phyloP scores from a whole-genome alignment of 2,329 filamentous ascomycete genomes.

The Didymella sp. region DNA sequence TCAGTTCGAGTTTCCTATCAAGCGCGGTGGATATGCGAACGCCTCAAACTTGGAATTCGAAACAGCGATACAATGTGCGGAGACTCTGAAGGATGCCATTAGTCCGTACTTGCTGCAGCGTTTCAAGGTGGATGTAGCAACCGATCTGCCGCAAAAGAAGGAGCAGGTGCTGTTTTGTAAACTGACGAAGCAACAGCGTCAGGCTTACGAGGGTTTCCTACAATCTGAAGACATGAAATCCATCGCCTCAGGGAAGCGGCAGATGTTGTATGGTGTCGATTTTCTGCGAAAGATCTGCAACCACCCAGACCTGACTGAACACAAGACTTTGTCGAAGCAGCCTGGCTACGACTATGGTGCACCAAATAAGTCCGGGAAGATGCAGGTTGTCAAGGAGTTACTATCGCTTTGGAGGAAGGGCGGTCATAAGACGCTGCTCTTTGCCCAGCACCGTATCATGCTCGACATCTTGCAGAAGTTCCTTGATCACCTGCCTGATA shows the following conservation, averaged over 20 bases:
- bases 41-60: constrained; percentile 93
- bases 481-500: constrained; percentile 68
- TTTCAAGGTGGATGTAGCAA: constrained; percentile 90
- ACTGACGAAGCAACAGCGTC: constrained; percentile 77
- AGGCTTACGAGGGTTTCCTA: constrained; percentile 82
- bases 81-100: constrained; percentile 91
- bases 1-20: constrained; percentile 93
- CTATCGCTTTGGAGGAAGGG: constrained; percentile 87
- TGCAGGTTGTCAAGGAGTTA: constrained; percentile 90
- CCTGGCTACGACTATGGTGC: constrained; percentile 78
- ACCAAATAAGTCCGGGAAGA: constrained; percentile 84
- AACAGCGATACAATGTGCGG: constrained; percentile 91
- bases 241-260: constrained; percentile 75
- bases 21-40: constrained; percentile 91
- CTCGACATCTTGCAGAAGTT: constrained; percentile 91
- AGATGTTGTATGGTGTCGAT: constrained; percentile 89
- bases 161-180: constrained; percentile 97
- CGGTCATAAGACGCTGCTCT: constrained; percentile 93
- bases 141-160: constrained; percentile 92
- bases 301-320: constrained; percentile 87
- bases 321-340: constrained; percentile 64
- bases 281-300: constrained; percentile 96
- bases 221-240: constrained; percentile 83
- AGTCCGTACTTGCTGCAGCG: constrained; percentile 91
- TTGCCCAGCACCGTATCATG: constrained; percentile 94